phyloP scores from a whole-genome alignment of 2,329 filamentous ascomycete genomes.

The Clarireedia homoeocarpa region DNA sequence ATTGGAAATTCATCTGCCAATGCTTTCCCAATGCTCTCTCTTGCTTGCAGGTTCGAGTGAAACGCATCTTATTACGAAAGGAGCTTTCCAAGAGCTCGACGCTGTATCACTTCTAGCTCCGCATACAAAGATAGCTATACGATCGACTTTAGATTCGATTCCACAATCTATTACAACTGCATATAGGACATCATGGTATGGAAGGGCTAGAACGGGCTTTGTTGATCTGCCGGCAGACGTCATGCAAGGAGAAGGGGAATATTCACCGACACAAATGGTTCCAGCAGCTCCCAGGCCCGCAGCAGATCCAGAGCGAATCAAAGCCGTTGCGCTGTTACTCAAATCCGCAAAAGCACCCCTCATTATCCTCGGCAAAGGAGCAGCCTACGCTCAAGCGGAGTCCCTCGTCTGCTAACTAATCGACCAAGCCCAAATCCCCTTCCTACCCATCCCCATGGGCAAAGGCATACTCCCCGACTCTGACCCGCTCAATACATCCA shows the following conservation, averaged over 20 bases:
- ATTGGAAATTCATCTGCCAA: slow-evolving; percentile 46
- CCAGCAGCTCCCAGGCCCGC: slow-evolving; percentile 35
- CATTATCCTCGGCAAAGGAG: slow-evolving; percentile 47
- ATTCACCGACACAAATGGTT: slow-evolving; percentile 22
- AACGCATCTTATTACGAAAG: slow-evolving; percentile 42
- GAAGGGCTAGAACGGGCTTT: slow-evolving; percentile 44
- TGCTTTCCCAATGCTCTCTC: slow-evolving; percentile 45
- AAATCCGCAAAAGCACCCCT: slow-evolving; percentile 42
- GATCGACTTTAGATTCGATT: slow-evolving; percentile 38
- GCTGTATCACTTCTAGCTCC: slow-evolving; percentile 44
- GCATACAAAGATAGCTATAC: slow-evolving; percentile 43
- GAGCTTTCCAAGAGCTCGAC: slow-evolving; percentile 50
- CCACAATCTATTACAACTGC: slow-evolving; percentile 41
- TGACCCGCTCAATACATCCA: slow-evolving; percentile 43
- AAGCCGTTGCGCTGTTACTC: slow-evolving; percentile 35
- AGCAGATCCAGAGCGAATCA: slow-evolving; percentile 32
- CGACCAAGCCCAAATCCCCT: slow-evolving; percentile 41
- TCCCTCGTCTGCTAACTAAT: slow-evolving; percentile 37
- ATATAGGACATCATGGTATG: slow-evolving; percentile 46
- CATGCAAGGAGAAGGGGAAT: slow-evolving; percentile 37
- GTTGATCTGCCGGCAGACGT: slow-evolving; percentile 49
- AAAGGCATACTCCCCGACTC: slow-evolving; percentile 49
- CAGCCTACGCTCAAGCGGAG: slow-evolving; percentile 46
- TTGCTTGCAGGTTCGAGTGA: slow-evolving; percentile 47
- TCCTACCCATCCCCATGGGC: slow-evolving; percentile 51